A percentile compares a stretch with the other conserved stretches of the same genome.
These are phyloP conservation scores for Buddleja alternifolia DNA, from an alignment of 257 asterid genomes.

Conservation along the genomic window DNA sequence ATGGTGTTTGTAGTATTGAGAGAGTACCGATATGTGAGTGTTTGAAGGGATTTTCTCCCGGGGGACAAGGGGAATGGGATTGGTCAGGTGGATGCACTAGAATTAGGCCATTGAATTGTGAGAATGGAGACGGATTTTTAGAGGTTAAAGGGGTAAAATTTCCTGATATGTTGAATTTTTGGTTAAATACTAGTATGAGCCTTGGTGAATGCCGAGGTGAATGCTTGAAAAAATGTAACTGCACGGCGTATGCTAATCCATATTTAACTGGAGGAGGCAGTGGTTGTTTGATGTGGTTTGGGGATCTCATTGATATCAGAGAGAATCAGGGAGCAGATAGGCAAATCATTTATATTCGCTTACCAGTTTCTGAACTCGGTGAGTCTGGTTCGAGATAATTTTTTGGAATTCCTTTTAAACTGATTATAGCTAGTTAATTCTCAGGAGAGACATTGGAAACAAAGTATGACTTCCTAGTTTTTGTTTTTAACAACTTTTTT, in stretches of 20 bases:
- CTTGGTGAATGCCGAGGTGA: slow-evolving; percentile 27
- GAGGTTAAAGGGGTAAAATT: slow-evolving; percentile 30
- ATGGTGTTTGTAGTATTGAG: slow-evolving; percentile 30
- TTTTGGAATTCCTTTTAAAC: too few species aligned
- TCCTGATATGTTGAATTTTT: slow-evolving; percentile 31
- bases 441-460: too few species aligned
- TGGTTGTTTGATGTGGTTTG: slow-evolving; percentile 41
- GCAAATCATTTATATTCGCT: slow-evolving; percentile 28
- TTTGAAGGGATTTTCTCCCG: slow-evolving; percentile 32
- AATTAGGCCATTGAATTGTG: slow-evolving; percentile 14
- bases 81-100: slow-evolving; percentile 40
- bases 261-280: slow-evolving; percentile 27
- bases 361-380: slow-evolving; percentile 29
- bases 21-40: slow-evolving; percentile 30
- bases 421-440: too few species aligned
- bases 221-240: slow-evolving; percentile 36
- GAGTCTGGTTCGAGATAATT: background rate
- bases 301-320: slow-evolving; percentile 35
- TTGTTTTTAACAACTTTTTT: too few species aligned
- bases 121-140: slow-evolving; percentile 29
- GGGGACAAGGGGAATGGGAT: slow-evolving; percentile 30
- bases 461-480: too few species aligned
- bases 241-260: slow-evolving; percentile 42
- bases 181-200: slow-evolving; percentile 33
- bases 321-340: slow-evolving; percentile 3